These are phyloP conservation scores for Allium cepa DNA, from an alignment of 106 monocot genomes.

Conservation along the genomic window DNA sequence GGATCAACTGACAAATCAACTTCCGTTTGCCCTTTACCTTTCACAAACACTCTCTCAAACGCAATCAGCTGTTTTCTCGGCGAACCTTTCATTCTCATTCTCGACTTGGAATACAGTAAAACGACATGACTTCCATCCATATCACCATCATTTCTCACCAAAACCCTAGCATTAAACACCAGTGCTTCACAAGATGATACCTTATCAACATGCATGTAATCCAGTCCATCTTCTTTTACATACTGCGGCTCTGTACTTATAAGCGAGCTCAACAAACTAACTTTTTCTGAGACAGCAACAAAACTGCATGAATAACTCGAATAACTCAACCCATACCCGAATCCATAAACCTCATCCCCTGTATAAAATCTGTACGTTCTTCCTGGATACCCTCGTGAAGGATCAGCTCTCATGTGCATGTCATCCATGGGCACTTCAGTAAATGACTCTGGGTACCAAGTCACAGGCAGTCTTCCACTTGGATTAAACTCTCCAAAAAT, in stretches of 20 bases:
- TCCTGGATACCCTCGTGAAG: constrained; percentile 70
- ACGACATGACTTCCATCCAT: constrained; percentile 55
- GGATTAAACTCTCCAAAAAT: constrained; percentile 81
- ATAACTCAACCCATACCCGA: constrained; percentile 87
- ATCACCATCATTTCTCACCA: constrained; percentile 38
- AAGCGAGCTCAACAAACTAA: not conserved
- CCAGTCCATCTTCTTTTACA: not conserved
- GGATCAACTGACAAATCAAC: constrained; percentile 22
- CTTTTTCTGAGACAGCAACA: constrained; percentile 12
- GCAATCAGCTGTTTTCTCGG: constrained; percentile 50
- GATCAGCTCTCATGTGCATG: constrained; percentile 88
- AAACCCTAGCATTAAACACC: constrained; percentile 28
- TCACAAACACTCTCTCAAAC: constrained; percentile 25
- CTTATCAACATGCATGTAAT: not conserved
- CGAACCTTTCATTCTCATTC: constrained; percentile 14
- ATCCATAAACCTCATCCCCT: constrained; percentile 62
- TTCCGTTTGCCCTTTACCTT: constrained; percentile 11
- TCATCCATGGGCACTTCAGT: constrained; percentile 74
- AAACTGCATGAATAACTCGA: constrained; percentile 39
- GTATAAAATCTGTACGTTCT: constrained; percentile 83
- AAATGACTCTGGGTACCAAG: constrained; percentile 97
- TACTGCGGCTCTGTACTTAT: not conserved
- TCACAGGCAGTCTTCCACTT: constrained; percentile 62
- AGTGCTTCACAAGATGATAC: constrained; percentile 42
- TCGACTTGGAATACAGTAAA: constrained; percentile 35